These are phyloP conservation scores for Aspergillus chevalieri DNA, from an alignment of 2,329 filamentous ascomycete genomes.

Conservation along the genomic window DNA sequence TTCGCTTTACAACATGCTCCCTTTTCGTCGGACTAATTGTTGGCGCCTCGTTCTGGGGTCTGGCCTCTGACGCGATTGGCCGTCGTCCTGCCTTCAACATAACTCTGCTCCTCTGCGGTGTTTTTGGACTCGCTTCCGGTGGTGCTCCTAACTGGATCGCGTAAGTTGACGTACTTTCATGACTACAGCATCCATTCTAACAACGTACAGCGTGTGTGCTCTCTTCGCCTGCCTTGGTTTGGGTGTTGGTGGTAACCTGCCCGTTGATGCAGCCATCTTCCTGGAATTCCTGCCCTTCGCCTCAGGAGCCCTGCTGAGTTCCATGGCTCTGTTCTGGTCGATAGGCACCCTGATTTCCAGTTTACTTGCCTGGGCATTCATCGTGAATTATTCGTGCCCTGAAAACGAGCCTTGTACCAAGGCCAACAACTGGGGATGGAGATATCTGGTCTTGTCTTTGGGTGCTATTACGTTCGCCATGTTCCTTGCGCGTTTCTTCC, in stretches of 20 bases:
- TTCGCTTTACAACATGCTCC: constrained; percentile 71
- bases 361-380: constrained; percentile 64
- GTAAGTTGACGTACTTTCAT: constrained; percentile 14
- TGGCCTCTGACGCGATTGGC: constrained; percentile 69
- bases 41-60: constrained; percentile 73
- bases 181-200: constrained; percentile 13
- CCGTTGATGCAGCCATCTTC: constrained; percentile 73
- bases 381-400: constrained; percentile 57
- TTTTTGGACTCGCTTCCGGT: constrained; percentile 67
- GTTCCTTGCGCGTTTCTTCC: constrained; percentile 68
- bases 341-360: constrained; percentile 59
- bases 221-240: constrained; percentile 57
- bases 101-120: constrained; percentile 66
- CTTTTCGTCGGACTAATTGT: constrained; percentile 69
- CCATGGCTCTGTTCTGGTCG: constrained; percentile 77
- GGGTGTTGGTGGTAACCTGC: constrained; percentile 69
- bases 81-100: constrained; percentile 73
- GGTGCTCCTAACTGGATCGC: constrained; percentile 60
- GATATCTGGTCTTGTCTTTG: constrained; percentile 62
- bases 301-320: constrained; percentile 62
- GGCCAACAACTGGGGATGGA: constrained; percentile 62
- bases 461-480: constrained; percentile 65
- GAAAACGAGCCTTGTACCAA: constrained; percentile 31
- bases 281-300: constrained; percentile 72
- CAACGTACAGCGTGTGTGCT: constrained; percentile 44